Conservation (phyloP, 129 eudicot species). For the Artemisia annua region DNA sequence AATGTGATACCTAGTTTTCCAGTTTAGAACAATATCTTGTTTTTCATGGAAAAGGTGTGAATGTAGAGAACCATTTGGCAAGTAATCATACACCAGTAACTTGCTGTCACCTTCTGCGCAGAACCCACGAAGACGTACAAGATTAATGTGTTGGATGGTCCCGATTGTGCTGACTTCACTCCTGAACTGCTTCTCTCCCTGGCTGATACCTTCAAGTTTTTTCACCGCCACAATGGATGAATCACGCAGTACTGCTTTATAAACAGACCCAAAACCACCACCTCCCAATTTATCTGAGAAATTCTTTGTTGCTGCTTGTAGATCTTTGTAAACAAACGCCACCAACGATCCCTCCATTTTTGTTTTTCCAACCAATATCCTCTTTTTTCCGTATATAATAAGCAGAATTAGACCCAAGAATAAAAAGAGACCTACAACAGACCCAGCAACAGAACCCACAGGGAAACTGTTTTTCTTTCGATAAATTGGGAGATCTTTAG, state of each 20-base stretch:
- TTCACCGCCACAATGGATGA: slow-evolving; percentile 64
- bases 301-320: slow-evolving; percentile 47
- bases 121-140: slow-evolving; percentile 74
- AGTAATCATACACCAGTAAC: slow-evolving; percentile 67
- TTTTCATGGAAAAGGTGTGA: slow-evolving; percentile 45
- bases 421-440: slow-evolving; percentile 26
- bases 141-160: slow-evolving; percentile 71
- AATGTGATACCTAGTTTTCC: slow-evolving; percentile 66
- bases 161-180: slow-evolving; percentile 79
- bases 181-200: slow-evolving; percentile 79
- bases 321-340: slow-evolving; percentile 37
- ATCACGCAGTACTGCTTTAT: slow-evolving; percentile 56
- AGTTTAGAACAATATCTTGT: slow-evolving; percentile 26
- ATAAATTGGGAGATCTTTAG: slow-evolving; percentile 41
- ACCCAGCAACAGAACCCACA: slow-evolving; percentile 41
- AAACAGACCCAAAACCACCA: slow-evolving; percentile 62
- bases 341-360: slow-evolving; percentile 56
- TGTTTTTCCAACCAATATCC: slow-evolving; percentile 23
- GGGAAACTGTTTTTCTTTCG: slow-evolving; percentile 31
- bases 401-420: slow-evolving; percentile 29
- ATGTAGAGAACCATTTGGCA: slow-evolving; percentile 67
- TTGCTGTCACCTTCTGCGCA: slow-evolving; percentile 49
- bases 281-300: slow-evolving; percentile 55
- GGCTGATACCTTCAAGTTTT: slow-evolving; percentile 55
- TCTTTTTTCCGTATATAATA: slow-evolving; percentile 29